Base-by-base conservation (phyloP, 805 yeast species). In the Cyberlindnera americana region DNA sequence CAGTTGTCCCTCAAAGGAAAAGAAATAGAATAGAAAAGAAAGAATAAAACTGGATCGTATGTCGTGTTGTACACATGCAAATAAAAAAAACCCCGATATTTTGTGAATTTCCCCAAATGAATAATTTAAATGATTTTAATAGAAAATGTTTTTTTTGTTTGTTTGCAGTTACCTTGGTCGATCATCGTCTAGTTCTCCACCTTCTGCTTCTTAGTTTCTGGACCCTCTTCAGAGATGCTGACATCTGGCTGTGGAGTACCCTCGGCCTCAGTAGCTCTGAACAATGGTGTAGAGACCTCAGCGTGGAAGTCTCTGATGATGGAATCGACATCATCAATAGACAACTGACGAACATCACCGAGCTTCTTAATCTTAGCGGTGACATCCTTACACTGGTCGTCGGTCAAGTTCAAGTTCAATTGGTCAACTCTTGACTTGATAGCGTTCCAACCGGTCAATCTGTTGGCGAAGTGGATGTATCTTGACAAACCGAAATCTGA, bases 391-490 rank as follows among this genome's bases (percentile, higher is more conserved):
- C 86, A 73, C 75, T 91, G 97, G 53, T 81, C 91, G 61, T 91
- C 99, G 35, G 93, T 79, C 61, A 91, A 74, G 56, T 81, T 71
- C 67, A 91, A 74, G 68, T 93, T 90, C 69, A 91, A 78, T 69
- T 91, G 99, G 64, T 91, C 99, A 47, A 93, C 99, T 69, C 99
- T 84, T 30, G 95, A 80, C 73, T 91, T 91, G 77, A 91, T 91
- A 40, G 98, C 98, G 67, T 91, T 93, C 99, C 99, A 91, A 47
- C 99, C 99, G 12, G 99, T 91, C 60, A 91, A 75, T 62, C 98
- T 82, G 77, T 91, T 91, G 55, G 98, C 98, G 64, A 91, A 93
- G 67, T 93, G 99, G 61, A 91, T 91, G 66, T 91, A 91, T 63
- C 99, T 81, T 41, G 95, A 81, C 62, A 91, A 78, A 62, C 99